A percentile compares a stretch with the other conserved stretches of the same genome.
Evolutionary conservation across 2,329 filamentous ascomycete genomes (phyloP).

Genomic region (Hypoxylon sp.): DNA sequence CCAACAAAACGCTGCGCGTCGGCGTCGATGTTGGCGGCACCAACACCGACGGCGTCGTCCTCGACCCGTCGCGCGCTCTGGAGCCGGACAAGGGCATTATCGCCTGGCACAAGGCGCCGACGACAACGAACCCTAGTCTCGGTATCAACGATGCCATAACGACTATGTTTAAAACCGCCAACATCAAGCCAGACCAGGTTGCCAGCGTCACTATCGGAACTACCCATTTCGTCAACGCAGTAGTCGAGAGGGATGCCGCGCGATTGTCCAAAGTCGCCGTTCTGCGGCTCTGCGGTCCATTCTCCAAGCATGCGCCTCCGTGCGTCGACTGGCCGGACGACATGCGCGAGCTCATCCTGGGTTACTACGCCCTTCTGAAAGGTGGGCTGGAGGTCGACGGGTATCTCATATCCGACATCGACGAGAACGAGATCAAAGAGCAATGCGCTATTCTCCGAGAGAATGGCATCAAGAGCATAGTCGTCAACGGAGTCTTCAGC

Average conservation of each 20-base stretch:
- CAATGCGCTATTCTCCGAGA: conserved; percentile 59
- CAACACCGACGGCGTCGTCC: conserved; percentile 68
- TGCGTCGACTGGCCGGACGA: conserved; percentile 69
- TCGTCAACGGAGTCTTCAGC: conserved; percentile 66
- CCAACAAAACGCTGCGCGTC: conserved; percentile 49
- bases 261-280: conserved; percentile 68
- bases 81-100: conserved; percentile 61
- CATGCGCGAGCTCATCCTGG: conserved; percentile 63
- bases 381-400: conserved; percentile 70
- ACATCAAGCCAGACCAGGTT: conserved; percentile 56
- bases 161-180: conserved; percentile 57
- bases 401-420: conserved; percentile 61
- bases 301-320: conserved; percentile 65
- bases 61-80: conserved; percentile 60
- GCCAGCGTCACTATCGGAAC: conserved; percentile 68
- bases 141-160: conserved; percentile 64
- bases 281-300: conserved; percentile 68
- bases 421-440: conserved; percentile 59
- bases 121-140: conserved; percentile 63
- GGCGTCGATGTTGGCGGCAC: conserved; percentile 60
- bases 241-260: conserved; percentile 67
- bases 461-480: conserved; percentile 64
- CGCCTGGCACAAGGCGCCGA: conserved; percentile 66
- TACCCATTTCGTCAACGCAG: conserved; percentile 73
- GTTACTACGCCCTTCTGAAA: conserved; percentile 62